Evolutionary conservation across 768 basidiomycete species (phyloP).

Genomic region (Pleurotus citrinopileatus): DNA sequence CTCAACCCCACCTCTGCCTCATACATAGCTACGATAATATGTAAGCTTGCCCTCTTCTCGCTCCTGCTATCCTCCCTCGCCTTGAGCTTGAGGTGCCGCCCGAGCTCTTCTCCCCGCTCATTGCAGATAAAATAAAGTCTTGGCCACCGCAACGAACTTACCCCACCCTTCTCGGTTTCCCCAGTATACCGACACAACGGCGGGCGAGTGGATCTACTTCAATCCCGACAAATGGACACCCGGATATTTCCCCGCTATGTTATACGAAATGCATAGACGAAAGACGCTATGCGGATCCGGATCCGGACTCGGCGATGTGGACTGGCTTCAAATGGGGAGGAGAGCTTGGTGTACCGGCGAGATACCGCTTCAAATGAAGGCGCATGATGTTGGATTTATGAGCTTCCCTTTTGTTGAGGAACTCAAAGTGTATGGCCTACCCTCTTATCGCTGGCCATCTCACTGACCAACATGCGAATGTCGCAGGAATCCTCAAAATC

Average conservation of each 20-base stretch:
- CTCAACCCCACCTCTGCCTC: too few relatives aligned
- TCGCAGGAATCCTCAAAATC: slow-evolving; percentile 51
- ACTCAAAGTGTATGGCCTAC: slow-evolving; percentile 45
- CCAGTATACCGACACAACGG: slow-evolving; percentile 49
- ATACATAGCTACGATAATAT: too few relatives aligned
- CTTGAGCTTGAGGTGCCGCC: slow-evolving; percentile 26
- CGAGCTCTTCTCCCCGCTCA: slow-evolving; percentile 57
- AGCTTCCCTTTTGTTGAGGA: slow-evolving; percentile 69
- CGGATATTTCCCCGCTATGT: slow-evolving; percentile 62
- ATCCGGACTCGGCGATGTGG: slow-evolving; percentile 29
- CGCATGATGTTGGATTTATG: slow-evolving; percentile 70
- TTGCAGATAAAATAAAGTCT: slow-evolving; percentile 63
- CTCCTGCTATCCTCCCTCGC: background rate
- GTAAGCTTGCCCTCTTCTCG: background rate
- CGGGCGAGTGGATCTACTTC: slow-evolving; percentile 54
- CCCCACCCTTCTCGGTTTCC: slow-evolving; percentile 48
- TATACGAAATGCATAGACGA: slow-evolving; percentile 58
- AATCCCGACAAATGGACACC: slow-evolving; percentile 60
- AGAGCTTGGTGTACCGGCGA: slow-evolving; percentile 48
- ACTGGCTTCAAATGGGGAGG: slow-evolving; percentile 57
- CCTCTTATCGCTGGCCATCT: background rate
- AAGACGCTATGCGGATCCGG: slow-evolving; percentile 40
- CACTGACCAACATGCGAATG: background rate
- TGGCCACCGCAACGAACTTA: slow-evolving; percentile 45
- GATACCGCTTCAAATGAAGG: slow-evolving; percentile 44